Percentiles rank a stretch among this genome's conserved stretches.
These are phyloP conservation scores for Coccomyxa subellipsoidea DNA, from an alignment of 163 green algal genomes.

Conservation along the genomic window DNA sequence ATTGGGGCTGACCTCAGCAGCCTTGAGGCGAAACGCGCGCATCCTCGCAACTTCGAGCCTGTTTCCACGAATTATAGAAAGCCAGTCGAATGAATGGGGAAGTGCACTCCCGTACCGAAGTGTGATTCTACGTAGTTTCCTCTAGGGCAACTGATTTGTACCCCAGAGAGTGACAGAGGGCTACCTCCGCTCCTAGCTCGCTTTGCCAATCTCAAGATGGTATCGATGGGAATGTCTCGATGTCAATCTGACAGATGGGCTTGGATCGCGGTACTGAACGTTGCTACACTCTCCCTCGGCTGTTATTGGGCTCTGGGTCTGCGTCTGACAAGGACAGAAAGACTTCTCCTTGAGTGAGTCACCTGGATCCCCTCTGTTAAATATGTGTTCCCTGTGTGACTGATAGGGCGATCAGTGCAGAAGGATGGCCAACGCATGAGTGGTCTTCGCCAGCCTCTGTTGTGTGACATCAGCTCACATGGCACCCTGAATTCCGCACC, in stretches of 20 bases:
- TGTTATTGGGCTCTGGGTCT: neutral
- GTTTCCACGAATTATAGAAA: too few species aligned
- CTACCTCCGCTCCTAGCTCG: neutral
- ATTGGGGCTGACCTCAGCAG: neutral
- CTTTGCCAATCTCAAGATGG: neutral
- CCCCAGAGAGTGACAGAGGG: neutral
- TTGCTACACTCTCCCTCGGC: neutral
- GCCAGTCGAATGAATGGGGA: too few species aligned
- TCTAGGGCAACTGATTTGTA: neutral
- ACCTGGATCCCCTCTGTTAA: neutral
- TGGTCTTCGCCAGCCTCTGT: neutral
- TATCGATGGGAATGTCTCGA: neutral
- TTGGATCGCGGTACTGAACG: neutral
- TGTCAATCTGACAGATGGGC: neutral
- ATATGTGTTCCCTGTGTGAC: neutral
- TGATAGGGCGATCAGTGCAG: too few species aligned
- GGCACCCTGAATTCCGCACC: too few species aligned
- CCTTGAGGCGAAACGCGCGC: neutral
- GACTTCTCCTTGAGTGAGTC: neutral
- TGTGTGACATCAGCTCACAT: too few species aligned
- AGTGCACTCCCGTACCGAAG: too few species aligned
- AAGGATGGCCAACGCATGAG: neutral
- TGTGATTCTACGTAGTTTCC: too few species aligned
- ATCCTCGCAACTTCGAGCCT: too few species aligned
- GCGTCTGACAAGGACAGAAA: neutral